Evolutionary conservation across 805 yeast genomes (phyloP), one percentile per base, ranked within the genome.

Genomic region (Ogataea parapolymorpha): DNA sequence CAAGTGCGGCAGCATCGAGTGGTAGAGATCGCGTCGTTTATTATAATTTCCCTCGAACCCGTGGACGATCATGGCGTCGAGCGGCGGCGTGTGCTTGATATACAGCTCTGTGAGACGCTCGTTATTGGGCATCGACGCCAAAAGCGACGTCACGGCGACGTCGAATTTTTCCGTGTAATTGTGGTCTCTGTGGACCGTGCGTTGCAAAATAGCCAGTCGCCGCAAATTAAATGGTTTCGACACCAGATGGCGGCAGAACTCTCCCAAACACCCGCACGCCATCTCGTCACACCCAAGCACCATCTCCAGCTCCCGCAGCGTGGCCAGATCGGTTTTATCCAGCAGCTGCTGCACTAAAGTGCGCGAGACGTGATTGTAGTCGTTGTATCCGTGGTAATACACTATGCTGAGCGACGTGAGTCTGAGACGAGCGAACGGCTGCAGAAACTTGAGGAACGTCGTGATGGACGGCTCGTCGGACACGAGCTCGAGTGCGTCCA

Each of bases 1-100:
- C 22, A 77, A 48, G 12, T 66, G 53, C 0, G 85, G 85, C 5
- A 82, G 55, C 0, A 72, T 61, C 0, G 62, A 57, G 17, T 70
- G 68, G 50, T 72, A 82, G 10, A 84, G 52, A 22, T 66, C 70
- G 39, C 76, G 67, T 51, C 88, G 70, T 45, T 88, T 71, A 6
- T 74, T 55, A 50, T 78, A 82, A 50, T 85, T 84, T 0, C 95
- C 95, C 53, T 84, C 91, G 29, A 80, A 74, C 2, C 87, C 86
- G 56, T 82, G 85, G 13, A 60, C 65, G 11, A 80, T 70, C 26
- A 69, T 66, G 0, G 84, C 86, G 53, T 75, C 76, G 2, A 58
- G 26, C 2, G 86, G 85, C 3, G 83, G 75, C 20, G 66, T 67
- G 56, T 83, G 89, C 14, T 71, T 66, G n/a, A 84, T 66, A 8